Conservation (phyloP, 2,329 filamentous ascomycete genomes). For the Epichloe brachyelytri region DNA sequence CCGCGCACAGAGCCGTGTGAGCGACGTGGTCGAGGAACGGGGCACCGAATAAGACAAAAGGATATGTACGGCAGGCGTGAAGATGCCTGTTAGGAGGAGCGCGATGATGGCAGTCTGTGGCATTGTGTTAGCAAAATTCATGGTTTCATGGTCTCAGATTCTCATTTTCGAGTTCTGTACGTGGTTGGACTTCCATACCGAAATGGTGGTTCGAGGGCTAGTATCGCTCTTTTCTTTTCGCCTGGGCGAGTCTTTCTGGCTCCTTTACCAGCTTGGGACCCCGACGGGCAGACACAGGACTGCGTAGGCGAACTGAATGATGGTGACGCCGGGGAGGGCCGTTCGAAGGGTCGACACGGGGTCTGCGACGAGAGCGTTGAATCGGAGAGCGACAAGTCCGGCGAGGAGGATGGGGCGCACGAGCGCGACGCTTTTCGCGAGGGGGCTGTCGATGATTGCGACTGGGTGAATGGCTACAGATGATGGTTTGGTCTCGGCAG, state of each 20-base stretch:
- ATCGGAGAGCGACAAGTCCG: constrained; percentile 48
- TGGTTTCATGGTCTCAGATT: too few species aligned
- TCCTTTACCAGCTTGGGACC: constrained; percentile 27
- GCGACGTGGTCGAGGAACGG: constrained; percentile 69
- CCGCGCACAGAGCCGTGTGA: constrained; percentile 68
- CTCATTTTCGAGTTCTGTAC: too few species aligned
- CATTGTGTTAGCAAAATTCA: too few species aligned
- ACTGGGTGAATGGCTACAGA: constrained; percentile 23
- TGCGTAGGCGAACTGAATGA: constrained; percentile 52
- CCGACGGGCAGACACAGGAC: constrained; percentile 48
- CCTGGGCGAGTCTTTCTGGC: constrained; percentile 39
- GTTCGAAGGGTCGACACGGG: constrained; percentile 51
- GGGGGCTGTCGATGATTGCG: constrained; percentile 22
- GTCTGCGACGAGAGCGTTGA: constrained; percentile 54
- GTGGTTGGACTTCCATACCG: constrained; percentile 24
- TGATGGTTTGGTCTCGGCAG: constrained; percentile 16
- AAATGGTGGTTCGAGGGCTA: constrained; percentile 29
- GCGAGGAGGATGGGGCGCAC: constrained; percentile 57
- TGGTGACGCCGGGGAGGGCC: constrained; percentile 48
- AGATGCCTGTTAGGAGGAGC: constrained; percentile 50
- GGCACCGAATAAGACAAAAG: constrained; percentile 79
- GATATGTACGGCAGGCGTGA: constrained; percentile 50
- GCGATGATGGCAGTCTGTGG: constrained; percentile 32
- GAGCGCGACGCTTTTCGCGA: constrained; percentile 43
- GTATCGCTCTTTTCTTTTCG: constrained; percentile 38